Evolutionary conservation across 1,284 basidiomycete genomes (phyloP), one percentile per base, ranked within the genome.

Genomic region (Fistulina hepatica): DNA sequence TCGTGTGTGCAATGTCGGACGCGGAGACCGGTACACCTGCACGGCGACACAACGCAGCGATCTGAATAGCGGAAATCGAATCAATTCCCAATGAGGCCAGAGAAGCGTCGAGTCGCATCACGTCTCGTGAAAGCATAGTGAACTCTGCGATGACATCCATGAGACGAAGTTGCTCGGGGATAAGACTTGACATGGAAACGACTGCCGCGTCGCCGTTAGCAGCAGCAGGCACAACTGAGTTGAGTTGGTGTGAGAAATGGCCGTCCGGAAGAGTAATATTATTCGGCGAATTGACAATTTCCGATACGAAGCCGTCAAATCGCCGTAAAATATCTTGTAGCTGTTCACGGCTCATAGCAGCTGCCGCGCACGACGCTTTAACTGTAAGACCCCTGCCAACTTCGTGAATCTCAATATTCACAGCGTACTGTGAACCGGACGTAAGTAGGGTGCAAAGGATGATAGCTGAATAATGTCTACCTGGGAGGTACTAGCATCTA

Each of bases 61-160:
- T 30, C 19, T 43, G 42, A 21, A 43, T 40, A 10, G 42, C 42
- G 9, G 39, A 37, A 11, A 43, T 38, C 19, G 42, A 43, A 28
- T 43, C 42, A 10, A 43, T 21, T 15, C 42, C 38, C 17, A 43
- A 30, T n/a, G 38, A 37, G 35, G 39, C 39, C 15, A 43, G 27
- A 24, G 42, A 38, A 30, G 34, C 37, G 10, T 27, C 33, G 19
- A 40, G 10, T 13, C 42, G 27, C 16, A 40, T 40, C 15, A 25
- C 11, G 13, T 40, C 38, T 7, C 15, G 21, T 11, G 42, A 23
- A 8, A 43, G 21, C 28, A 36, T 36, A 12, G 27, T 20, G n/a
- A 43, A 21, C 8, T 17, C 20, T 7, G 33, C 28, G 32, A 43
- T 39, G 20, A 39, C 37, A 24, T 38, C 27, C 12, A 37, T 24